A percentile compares a stretch with the other conserved stretches of the same genome.
phyloP scores from a whole-genome alignment of 2,329 filamentous ascomycete genomes.

The Aureobasidium sp. region DNA sequence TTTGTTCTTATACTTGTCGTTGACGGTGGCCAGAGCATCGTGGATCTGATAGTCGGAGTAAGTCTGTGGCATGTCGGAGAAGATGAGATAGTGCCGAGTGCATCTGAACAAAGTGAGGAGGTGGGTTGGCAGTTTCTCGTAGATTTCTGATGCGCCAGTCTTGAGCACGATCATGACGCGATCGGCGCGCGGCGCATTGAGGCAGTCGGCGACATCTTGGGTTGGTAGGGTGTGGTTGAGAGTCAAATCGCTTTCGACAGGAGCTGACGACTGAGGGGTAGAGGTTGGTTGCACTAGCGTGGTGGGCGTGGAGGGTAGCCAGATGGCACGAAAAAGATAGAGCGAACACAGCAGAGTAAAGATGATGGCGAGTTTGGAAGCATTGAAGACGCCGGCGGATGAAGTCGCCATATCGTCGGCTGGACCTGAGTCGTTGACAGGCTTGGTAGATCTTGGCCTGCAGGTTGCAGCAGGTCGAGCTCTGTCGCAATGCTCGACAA shows the following conservation, averaged over 20 bases:
- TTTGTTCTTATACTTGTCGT: conserved; percentile 18
- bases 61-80: conserved; percentile 43
- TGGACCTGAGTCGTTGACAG: neutral
- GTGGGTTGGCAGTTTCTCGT: conserved; percentile 48
- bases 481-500: neutral
- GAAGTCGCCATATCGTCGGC: conserved; percentile 1
- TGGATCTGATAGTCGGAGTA: conserved; percentile 33
- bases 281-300: neutral
- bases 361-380: conserved; percentile 16
- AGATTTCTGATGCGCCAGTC: conserved; percentile 51
- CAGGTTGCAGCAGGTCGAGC: neutral
- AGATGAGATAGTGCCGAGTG: conserved; percentile 34
- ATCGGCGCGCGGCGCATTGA: conserved; percentile 27
- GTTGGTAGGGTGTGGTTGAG: neutral
- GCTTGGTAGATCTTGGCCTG: conserved; percentile 9
- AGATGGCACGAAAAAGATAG: conserved; percentile 21
- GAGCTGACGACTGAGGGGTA: neutral
- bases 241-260: neutral
- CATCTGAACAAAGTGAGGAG: conserved; percentile 48
- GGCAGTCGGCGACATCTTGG: conserved; percentile 13
- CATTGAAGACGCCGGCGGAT: conserved; percentile 4
- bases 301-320: conserved; percentile 15
- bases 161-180: conserved; percentile 51
- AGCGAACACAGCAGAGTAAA: conserved; percentile 19
- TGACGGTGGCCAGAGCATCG: conserved; percentile 23